These are phyloP conservation scores for Penicillium pancosmium DNA, from an alignment of 495 filamentous ascomycete genomes.

Conservation along the genomic window DNA sequence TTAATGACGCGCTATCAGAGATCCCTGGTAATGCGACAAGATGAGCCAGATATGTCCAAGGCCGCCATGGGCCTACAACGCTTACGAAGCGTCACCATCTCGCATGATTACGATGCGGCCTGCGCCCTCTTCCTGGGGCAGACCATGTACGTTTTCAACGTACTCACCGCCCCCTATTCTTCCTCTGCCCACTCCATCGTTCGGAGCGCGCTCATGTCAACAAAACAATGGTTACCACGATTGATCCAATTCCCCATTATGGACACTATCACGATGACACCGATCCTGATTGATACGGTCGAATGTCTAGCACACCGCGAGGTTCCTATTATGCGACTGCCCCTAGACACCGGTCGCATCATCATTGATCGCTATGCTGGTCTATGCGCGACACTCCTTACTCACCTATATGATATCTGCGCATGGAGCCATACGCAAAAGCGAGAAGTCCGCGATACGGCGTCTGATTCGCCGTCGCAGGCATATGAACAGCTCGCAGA, in stretches of 20 bases:
- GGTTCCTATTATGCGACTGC: conserved; percentile 35
- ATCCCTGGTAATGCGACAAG: conserved; percentile 25
- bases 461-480: conserved; percentile 8
- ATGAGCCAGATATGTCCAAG: conserved; percentile 27
- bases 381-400: conserved; percentile 33
- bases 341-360: conserved; percentile 18
- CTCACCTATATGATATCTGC: conserved; percentile 37
- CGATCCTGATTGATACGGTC: conserved; percentile 36
- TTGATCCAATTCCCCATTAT: conserved; percentile 28
- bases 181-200: conserved; percentile 32
- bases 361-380: conserved; percentile 39
- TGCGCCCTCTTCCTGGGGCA: conserved; percentile 33
- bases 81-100: conserved; percentile 26
- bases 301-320: conserved; percentile 35
- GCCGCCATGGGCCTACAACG: conserved; percentile 30
- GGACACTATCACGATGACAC: conserved; percentile 35
- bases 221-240: conserved; percentile 30
- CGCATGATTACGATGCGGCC: conserved; percentile 27
- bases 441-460: conserved; percentile 6
- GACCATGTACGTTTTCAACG: conserved; percentile 34
- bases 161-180: conserved; percentile 30
- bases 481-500: conserved; percentile 25
- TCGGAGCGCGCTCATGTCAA: conserved; percentile 31
- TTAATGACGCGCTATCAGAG: conserved; percentile 32
- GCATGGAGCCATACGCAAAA: conserved; percentile 30